Evolutionary conservation across 257 asterid genomes (phyloP).

Genomic region (Nicotiana noctiflora): DNA sequence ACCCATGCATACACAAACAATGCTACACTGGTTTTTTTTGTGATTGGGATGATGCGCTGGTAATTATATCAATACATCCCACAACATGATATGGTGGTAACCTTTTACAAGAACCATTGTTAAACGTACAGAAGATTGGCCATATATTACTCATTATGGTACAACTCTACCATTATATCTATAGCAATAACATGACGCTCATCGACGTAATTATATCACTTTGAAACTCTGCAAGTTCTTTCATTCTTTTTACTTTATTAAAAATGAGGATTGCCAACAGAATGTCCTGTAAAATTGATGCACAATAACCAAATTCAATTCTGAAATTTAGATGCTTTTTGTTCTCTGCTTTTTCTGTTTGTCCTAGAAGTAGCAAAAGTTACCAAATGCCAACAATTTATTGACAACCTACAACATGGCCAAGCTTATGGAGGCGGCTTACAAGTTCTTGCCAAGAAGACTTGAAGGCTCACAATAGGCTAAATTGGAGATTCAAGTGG

Average conservation of each 20-base stretch:
- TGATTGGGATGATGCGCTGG: not conserved
- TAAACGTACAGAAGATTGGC: not conserved
- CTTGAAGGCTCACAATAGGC: not conserved
- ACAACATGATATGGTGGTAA: not conserved
- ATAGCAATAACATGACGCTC: too few species aligned
- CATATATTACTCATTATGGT: not conserved
- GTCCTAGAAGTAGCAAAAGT: too few species aligned
- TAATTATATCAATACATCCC: not conserved
- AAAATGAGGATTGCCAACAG: too few species aligned
- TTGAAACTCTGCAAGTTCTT: too few species aligned
- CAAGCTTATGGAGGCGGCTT: not conserved
- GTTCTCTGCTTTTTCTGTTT: too few species aligned
- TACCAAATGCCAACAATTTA: too few species aligned
- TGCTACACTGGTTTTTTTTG: not conserved
- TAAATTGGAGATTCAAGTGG: not conserved
- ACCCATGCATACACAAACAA: not conserved
- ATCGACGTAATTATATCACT: too few species aligned
- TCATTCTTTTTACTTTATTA: too few species aligned
- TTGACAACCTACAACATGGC: not conserved
- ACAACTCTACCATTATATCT: not conserved
- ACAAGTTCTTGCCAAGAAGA: not conserved
- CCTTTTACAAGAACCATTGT: not conserved
- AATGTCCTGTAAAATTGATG: too few species aligned
- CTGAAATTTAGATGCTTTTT: too few species aligned
- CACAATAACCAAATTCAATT: too few species aligned